Percentiles rank a stretch among this genome's conserved stretches.
These are phyloP conservation scores for Cladobotryum protrusum DNA, from an alignment of 2,329 filamentous ascomycete genomes.

Conservation along the genomic window DNA sequence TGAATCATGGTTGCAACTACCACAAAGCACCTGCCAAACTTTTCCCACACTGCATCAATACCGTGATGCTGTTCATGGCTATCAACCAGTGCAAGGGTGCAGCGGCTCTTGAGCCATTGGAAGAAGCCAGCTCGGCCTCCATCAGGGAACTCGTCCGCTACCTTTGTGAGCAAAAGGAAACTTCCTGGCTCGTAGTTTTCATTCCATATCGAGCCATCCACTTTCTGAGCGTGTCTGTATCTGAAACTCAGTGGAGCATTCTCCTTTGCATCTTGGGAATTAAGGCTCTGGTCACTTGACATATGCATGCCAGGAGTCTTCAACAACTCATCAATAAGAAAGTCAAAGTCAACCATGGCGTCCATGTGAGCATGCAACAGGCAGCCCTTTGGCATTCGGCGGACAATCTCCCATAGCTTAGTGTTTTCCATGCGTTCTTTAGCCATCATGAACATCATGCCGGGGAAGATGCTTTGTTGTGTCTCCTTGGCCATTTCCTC, in stretches of 20 bases:
- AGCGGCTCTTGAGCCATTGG: slow-evolving; percentile 68
- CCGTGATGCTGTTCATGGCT: slow-evolving; percentile 76
- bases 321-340: slow-evolving; percentile 66
- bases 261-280: slow-evolving; percentile 45
- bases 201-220: slow-evolving; percentile 57
- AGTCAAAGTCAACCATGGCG: slow-evolving; percentile 85
- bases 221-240: slow-evolving; percentile 43
- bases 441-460: slow-evolving; percentile 89
- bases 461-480: slow-evolving; percentile 66
- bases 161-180: slow-evolving; percentile 52
- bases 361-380: slow-evolving; percentile 84
- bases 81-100: slow-evolving; percentile 65
- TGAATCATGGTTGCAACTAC: slow-evolving; percentile 70
- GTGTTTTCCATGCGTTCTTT: slow-evolving; percentile 82
- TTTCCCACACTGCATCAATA: slow-evolving; percentile 75
- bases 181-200: slow-evolving; percentile 53
- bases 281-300: slow-evolving; percentile 51
- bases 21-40: slow-evolving; percentile 70
- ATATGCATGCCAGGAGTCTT: slow-evolving; percentile 70
- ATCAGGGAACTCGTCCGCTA: slow-evolving; percentile 68
- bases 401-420: slow-evolving; percentile 77
- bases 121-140: slow-evolving; percentile 67
- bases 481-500: slow-evolving; percentile 58
- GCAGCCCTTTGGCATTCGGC: slow-evolving; percentile 81
- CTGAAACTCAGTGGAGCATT: slow-evolving; percentile 56